Evolutionary conservation across 352 stramenopile genomes (phyloP).

Genomic region (Phytophthora parvispora): DNA sequence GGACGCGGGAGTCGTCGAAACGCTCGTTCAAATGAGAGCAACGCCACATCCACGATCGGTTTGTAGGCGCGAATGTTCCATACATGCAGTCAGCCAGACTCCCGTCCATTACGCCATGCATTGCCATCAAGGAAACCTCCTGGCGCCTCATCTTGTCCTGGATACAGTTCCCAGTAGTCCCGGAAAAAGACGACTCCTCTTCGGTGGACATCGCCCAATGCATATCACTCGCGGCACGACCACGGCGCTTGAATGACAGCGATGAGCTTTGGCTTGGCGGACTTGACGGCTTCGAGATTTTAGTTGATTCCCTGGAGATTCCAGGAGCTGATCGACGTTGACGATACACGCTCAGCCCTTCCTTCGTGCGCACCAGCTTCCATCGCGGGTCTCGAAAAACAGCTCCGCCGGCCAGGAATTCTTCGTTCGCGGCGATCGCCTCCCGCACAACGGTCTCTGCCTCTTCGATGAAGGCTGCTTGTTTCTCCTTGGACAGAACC

Average conservation of each 20-base stretch:
- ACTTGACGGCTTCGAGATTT: neutral
- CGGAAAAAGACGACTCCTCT: neutral
- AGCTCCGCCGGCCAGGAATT: slow-evolving; percentile 35
- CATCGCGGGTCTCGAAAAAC: slow-evolving; percentile 42
- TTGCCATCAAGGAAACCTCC: slow-evolving; percentile 44
- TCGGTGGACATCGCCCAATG: neutral
- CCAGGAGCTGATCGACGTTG: slow-evolving; percentile 11
- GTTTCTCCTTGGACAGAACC: slow-evolving; percentile 32
- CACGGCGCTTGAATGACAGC: slow-evolving; percentile 13
- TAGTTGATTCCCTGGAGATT: neutral
- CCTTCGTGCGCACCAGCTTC: slow-evolving; percentile 47
- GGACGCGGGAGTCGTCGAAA: slow-evolving; percentile 50
- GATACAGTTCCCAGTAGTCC: neutral
- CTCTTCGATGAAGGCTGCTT: slow-evolving; percentile 41
- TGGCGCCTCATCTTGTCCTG: slow-evolving; percentile 33
- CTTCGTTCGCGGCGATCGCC: slow-evolving; percentile 49
- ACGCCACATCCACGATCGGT: slow-evolving; percentile 51
- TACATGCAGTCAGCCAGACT: slow-evolving; percentile 58
- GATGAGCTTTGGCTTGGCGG: slow-evolving; percentile 1
- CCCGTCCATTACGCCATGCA: slow-evolving; percentile 48
- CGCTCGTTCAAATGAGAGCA: slow-evolving; percentile 59
- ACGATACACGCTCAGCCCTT: slow-evolving; percentile 43
- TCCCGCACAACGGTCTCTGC: slow-evolving; percentile 52
- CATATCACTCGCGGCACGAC: neutral
- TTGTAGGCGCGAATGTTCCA: slow-evolving; percentile 46